Percentiles rank a stretch among this genome's conserved stretches.
phyloP scores from a whole-genome alignment of 345 rosid species.

The Brassica nigra region DNA sequence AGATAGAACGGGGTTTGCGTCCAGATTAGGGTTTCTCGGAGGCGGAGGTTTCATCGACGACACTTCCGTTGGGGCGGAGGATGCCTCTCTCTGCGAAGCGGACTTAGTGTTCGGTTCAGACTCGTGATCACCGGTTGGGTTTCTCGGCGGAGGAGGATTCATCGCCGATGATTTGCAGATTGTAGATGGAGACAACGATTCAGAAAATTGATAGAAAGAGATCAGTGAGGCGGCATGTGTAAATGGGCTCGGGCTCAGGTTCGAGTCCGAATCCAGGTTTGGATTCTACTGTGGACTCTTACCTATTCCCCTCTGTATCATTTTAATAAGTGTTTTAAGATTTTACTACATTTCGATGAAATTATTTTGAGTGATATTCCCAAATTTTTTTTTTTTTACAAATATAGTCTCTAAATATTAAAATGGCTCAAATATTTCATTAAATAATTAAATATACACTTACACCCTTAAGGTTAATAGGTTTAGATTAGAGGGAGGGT shows the following conservation, averaged over 20 bases:
- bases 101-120: constrained; percentile 16
- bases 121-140: constrained; percentile 33
- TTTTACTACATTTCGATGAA: too few species aligned
- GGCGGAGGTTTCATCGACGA: constrained; percentile 50
- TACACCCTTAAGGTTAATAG: too few species aligned
- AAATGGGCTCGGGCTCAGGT: not conserved
- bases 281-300: not conserved
- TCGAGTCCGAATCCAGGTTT: not conserved
- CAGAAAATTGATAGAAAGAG: constrained; percentile 16
- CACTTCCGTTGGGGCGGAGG: constrained; percentile 12
- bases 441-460: too few species aligned
- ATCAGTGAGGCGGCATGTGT: constrained; percentile 24
- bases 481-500: too few species aligned
- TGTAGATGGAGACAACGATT: constrained; percentile 14
- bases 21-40: constrained; percentile 38
- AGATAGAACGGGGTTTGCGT: not conserved
- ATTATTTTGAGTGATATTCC: too few species aligned
- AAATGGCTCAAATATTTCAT: too few species aligned
- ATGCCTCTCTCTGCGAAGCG: constrained; percentile 15
- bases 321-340: too few species aligned
- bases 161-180: constrained; percentile 43
- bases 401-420: too few species aligned
- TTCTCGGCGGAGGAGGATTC: constrained; percentile 61
- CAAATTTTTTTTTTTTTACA: too few species aligned
- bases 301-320: too few species aligned